Conservation (phyloP, 163 green algal genomes). For the Trebouxiophyceae sp. region DNA sequence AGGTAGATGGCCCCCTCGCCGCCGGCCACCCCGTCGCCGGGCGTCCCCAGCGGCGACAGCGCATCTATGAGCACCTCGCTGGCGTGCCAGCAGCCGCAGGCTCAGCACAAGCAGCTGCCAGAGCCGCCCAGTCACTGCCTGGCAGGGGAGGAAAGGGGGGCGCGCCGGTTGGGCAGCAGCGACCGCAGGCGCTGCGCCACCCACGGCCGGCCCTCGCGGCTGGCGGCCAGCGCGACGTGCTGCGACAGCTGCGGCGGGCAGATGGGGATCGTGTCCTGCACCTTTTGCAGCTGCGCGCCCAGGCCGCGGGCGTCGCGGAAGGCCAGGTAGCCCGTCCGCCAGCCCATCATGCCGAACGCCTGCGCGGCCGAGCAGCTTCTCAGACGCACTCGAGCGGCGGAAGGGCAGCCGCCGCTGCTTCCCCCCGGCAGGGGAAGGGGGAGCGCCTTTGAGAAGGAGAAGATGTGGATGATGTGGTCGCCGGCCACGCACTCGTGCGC, state of each 20-base stretch:
- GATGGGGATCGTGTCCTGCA: conserved; percentile 80
- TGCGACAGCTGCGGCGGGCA: conserved; percentile 46
- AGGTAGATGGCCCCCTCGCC: conserved; percentile 76
- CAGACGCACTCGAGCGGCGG: too few species aligned
- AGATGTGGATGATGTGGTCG: conserved; percentile 81
- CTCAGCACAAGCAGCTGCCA: too few species aligned
- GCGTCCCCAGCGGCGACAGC: conserved; percentile 33
- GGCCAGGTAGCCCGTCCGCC: conserved; percentile 79
- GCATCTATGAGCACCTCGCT: conserved; percentile 32
- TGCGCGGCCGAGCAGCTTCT: neutral
- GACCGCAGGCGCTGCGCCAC: conserved; percentile 29
- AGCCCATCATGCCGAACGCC: conserved; percentile 88
- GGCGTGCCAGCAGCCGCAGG: too few species aligned
- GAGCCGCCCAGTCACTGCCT: neutral
- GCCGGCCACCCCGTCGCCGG: conserved; percentile 18
- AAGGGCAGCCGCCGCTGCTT: too few species aligned
- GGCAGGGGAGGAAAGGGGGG: too few species aligned
- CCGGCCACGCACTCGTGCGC: conserved; percentile 59
- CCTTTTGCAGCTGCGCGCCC: conserved; percentile 54
- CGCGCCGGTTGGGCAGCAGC: conserved; percentile 31
- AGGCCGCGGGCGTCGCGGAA: conserved; percentile 34
- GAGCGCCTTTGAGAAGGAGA: conserved; percentile 83
- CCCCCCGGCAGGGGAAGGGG: neutral
- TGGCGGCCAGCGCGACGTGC: conserved; percentile 45
- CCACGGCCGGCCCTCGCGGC: conserved; percentile 48